Evolutionary conservation across 139 green algal species (phyloP).

Genomic region (Asterochloris erici): DNA sequence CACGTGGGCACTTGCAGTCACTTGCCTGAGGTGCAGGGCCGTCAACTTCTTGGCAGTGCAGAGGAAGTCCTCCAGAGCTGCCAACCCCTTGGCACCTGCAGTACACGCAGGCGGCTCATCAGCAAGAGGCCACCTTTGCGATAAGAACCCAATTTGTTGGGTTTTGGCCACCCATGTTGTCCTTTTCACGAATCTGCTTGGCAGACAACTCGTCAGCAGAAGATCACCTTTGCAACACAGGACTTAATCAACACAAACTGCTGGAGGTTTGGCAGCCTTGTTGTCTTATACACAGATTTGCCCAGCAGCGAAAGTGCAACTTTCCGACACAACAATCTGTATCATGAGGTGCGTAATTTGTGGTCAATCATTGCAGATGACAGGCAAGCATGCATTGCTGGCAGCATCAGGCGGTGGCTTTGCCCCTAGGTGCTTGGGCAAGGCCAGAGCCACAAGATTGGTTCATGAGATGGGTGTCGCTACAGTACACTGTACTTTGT

Average conservation of each 20-base stretch:
- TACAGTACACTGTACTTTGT: neutral
- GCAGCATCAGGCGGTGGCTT: neutral
- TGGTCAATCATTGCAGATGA: neutral
- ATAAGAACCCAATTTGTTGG: neutral
- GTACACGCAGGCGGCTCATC: neutral
- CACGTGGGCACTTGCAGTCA: neutral
- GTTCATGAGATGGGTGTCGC: neutral
- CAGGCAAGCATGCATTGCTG: neutral
- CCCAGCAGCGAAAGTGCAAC: too few species aligned
- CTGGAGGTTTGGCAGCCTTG: too few species aligned
- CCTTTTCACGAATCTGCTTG: too few species aligned
- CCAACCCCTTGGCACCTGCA: slow-evolving; percentile 1
- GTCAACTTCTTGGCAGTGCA: slow-evolving; percentile 11
- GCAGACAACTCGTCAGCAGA: too few species aligned
- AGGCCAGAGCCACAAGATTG: neutral
- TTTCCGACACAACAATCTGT: too few species aligned
- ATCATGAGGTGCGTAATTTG: too few species aligned
- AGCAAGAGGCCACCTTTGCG: neutral
- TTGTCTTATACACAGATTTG: too few species aligned
- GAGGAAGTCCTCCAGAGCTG: slow-evolving; percentile 5
- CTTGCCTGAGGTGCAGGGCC: neutral
- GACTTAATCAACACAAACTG: too few species aligned
- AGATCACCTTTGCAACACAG: too few species aligned
- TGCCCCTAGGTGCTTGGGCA: neutral
- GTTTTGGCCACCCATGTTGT: neutral